Evolutionary conservation across 163 green algal species (phyloP), one percentile per base, ranked within the genome.

Genomic region (Prototheca wickerhamii): DNA sequence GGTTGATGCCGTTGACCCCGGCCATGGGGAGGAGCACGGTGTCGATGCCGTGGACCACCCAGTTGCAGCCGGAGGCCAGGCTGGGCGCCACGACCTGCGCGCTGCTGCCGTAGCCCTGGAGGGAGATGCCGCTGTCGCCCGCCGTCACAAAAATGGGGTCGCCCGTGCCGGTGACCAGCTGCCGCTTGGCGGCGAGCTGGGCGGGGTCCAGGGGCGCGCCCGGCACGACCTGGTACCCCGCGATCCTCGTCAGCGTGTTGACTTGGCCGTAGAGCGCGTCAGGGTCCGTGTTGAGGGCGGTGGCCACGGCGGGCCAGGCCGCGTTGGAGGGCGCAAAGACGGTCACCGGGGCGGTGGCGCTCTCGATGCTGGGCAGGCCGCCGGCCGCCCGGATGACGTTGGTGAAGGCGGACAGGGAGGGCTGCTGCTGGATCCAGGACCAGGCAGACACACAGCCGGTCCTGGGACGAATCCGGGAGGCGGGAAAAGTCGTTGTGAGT

Each of bases 1-100:
- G 58, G 25, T 63, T 63, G 58, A 54, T n/a, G 4, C 58, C 58
- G 2, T 23, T 32, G 35, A 23, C 54, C 4, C 35, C 58, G 6
- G 37, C 23, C n/a, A 52, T 42, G 12, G 58, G 34, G 4, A 52
- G 34, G 7, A 63, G 25, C 21, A 63, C 34, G 21, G 20, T 20
- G 35, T 63, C 37, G 40, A 63, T 53, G 28, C 35, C 58, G 25
- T 63, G 58, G 21, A 63, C 21, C 4, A 54, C 25, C 35, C 34
- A 63, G 33, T 21, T 20, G 33, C 58, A 63, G n/a, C 58, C 58
- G n/a, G 6, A 20, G 7, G 20, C 12, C 21, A 37, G n/a, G 34
- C 54, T n/a, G 12, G 58, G 35, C 10, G 55, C 30, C 32, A 25
- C 28, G 12, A 61, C 55, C 17, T 29, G 30, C 31, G 28, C 33